Evolutionary conservation across 306 rosid genomes (phyloP).

Genomic region (Cucumis cinereus): DNA sequence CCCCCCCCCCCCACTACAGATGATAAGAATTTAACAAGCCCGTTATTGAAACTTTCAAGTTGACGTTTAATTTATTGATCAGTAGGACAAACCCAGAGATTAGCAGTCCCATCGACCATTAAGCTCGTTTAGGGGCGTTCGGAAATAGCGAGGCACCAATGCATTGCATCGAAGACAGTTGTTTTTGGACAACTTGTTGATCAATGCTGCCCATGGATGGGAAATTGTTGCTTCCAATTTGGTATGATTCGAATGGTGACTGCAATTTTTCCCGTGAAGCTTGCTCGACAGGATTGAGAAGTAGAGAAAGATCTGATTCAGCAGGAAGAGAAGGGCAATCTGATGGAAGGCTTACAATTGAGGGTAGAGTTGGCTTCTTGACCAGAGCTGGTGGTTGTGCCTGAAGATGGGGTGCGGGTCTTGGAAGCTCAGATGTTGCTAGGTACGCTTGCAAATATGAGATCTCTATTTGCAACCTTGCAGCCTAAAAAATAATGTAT

Average conservation of each 20-base stretch:
- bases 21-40: background rate
- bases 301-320: background rate
- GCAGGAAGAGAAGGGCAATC: background rate
- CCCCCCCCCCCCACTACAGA: background rate
- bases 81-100: background rate
- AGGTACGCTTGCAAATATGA: slow-evolving; percentile 70
- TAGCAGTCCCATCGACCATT: background rate
- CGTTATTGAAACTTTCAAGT: background rate
- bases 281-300: background rate
- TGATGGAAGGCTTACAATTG: slow-evolving; percentile 33
- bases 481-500: slow-evolving; percentile 26
- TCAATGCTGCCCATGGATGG: background rate
- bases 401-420: background rate
- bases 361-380: slow-evolving; percentile 18
- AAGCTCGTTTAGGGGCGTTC: background rate
- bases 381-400: slow-evolving; percentile 31
- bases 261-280: background rate
- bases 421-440: slow-evolving; percentile 51
- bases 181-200: background rate
- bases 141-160: background rate
- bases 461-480: slow-evolving; percentile 65
- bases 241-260: background rate
- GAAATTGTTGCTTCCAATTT: slow-evolving; percentile 1
- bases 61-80: background rate
- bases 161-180: background rate